These are phyloP conservation scores for Nakazawaea wyomingensis DNA, from an alignment of 805 yeast species.

Conservation along the genomic window DNA sequence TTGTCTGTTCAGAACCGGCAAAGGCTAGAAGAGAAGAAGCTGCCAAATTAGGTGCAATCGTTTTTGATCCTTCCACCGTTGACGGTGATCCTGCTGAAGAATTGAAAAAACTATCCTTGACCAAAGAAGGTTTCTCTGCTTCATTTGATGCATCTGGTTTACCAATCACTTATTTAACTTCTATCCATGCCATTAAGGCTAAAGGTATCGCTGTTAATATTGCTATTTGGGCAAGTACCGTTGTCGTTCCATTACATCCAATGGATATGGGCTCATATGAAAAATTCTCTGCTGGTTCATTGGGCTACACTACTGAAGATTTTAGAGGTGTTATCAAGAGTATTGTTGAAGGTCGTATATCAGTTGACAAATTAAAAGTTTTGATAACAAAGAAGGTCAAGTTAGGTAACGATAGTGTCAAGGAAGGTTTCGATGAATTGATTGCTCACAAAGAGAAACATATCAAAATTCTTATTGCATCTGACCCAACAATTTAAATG, in stretches of 20 bases:
- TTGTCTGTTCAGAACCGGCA: slow-evolving; percentile 62
- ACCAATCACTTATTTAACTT: slow-evolving; percentile 46
- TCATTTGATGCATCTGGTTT: slow-evolving; percentile 54
- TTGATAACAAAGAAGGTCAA: slow-evolving; percentile 51
- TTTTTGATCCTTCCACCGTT: slow-evolving; percentile 42
- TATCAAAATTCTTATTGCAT: slow-evolving; percentile 49
- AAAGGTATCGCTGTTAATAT: slow-evolving; percentile 58
- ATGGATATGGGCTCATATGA: slow-evolving; percentile 54
- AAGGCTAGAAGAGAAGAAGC: slow-evolving; percentile 58
- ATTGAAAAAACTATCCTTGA: slow-evolving; percentile 33
- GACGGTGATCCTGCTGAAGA: slow-evolving; percentile 32
- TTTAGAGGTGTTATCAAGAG: slow-evolving; percentile 53
- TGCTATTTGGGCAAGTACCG: slow-evolving; percentile 55
- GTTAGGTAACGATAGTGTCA: slow-evolving; percentile 42
- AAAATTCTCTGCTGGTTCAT: slow-evolving; percentile 52
- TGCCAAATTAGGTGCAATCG: slow-evolving; percentile 39
- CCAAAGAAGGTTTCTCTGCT: slow-evolving; percentile 41
- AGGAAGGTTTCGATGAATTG: slow-evolving; percentile 48
- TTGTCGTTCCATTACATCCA: slow-evolving; percentile 44
- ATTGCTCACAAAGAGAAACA: slow-evolving; percentile 48
- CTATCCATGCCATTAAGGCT: slow-evolving; percentile 42
- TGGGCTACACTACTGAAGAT: slow-evolving; percentile 54
- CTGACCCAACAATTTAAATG: slow-evolving; percentile 19
- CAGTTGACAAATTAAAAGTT: slow-evolving; percentile 34
- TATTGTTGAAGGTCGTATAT: slow-evolving; percentile 40